Conservation (phyloP, 164 flowering plant genomes). For the Cinnamomum micranthum region DNA sequence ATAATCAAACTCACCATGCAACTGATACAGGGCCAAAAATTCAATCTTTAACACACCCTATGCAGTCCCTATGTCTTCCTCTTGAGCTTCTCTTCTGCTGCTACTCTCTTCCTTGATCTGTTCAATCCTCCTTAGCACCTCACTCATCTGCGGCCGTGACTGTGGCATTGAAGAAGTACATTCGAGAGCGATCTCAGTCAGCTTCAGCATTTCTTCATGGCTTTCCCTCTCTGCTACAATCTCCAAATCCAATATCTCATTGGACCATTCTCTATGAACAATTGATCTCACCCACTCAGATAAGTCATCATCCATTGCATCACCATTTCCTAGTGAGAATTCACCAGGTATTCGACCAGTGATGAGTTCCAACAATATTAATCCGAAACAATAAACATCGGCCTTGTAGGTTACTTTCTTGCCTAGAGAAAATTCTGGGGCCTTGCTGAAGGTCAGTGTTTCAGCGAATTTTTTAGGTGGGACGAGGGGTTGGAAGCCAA, state of each 20-base stretch:
- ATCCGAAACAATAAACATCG: conserved; percentile 66
- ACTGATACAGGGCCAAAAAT: neutral
- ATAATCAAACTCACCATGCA: neutral
- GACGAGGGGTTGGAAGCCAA: conserved; percentile 48
- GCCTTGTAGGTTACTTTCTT: conserved; percentile 46
- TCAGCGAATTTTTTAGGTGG: conserved; percentile 18
- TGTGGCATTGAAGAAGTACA: conserved; percentile 51
- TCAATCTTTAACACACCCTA: neutral
- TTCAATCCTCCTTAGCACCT: conserved; percentile 43
- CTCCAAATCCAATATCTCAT: conserved; percentile 54
- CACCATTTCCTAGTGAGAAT: conserved; percentile 1
- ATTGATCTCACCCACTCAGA: conserved; percentile 49
- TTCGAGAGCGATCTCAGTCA: conserved; percentile 45
- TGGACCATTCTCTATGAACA: conserved; percentile 52
- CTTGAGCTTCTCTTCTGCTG: conserved; percentile 1
- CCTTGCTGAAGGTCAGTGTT: conserved; percentile 30
- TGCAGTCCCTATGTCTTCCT: neutral
- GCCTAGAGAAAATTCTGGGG: conserved; percentile 43
- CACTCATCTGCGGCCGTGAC: conserved; percentile 47
- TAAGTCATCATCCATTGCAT: conserved; percentile 19
- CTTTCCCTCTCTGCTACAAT: conserved; percentile 33
- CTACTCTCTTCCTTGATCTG: conserved; percentile 26
- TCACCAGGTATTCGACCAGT: conserved; percentile 48
- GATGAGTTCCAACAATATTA: conserved; percentile 49
- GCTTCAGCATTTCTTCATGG: conserved; percentile 51